phyloP scores from a whole-genome alignment of 1,284 basidiomycete genomes.

The Naganishia liquefaciens region DNA sequence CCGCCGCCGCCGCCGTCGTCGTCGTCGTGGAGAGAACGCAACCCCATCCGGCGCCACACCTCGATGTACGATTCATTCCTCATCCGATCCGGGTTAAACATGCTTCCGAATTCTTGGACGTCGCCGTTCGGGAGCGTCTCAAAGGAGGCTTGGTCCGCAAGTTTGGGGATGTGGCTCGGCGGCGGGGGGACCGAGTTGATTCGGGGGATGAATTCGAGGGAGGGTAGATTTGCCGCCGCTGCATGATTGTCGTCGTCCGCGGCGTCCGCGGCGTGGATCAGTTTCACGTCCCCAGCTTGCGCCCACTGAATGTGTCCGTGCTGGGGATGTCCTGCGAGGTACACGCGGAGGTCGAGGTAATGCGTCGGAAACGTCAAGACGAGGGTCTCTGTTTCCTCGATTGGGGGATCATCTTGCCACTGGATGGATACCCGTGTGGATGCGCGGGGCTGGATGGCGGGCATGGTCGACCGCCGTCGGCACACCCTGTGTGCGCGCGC shows the following conservation, averaged over 20 bases:
- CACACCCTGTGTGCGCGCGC: no score
- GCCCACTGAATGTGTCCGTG: slow-evolving; percentile 18
- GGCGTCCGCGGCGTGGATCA: not conserved
- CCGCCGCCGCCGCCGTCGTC: not conserved
- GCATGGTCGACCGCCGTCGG: not conserved
- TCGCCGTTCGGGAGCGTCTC: slow-evolving; percentile 39
- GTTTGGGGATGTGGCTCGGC: slow-evolving; percentile 12
- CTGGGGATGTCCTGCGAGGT: slow-evolving; percentile 32
- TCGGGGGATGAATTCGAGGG: slow-evolving; percentile 9
- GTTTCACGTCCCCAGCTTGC: slow-evolving; percentile 13
- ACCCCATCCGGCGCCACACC: slow-evolving; percentile 39
- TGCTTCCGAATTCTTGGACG: slow-evolving; percentile 41
- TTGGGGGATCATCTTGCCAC: slow-evolving; percentile 39
- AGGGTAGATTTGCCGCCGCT: not conserved
- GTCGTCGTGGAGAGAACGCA: not conserved
- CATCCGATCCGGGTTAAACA: slow-evolving; percentile 42
- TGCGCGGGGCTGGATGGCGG: slow-evolving; percentile 30
- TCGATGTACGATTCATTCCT: slow-evolving; percentile 41
- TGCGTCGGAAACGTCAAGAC: slow-evolving; percentile 44
- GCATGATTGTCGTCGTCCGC: no score
- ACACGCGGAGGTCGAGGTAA: slow-evolving; percentile 44
- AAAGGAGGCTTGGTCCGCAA: slow-evolving; percentile 42
- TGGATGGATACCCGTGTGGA: slow-evolving; percentile 44
- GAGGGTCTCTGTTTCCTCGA: slow-evolving; percentile 46
- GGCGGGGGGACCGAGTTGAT: slow-evolving; percentile 5